These are phyloP conservation scores for Pichia paraexigua DNA, from an alignment of 805 yeast species.

Conservation along the genomic window DNA sequence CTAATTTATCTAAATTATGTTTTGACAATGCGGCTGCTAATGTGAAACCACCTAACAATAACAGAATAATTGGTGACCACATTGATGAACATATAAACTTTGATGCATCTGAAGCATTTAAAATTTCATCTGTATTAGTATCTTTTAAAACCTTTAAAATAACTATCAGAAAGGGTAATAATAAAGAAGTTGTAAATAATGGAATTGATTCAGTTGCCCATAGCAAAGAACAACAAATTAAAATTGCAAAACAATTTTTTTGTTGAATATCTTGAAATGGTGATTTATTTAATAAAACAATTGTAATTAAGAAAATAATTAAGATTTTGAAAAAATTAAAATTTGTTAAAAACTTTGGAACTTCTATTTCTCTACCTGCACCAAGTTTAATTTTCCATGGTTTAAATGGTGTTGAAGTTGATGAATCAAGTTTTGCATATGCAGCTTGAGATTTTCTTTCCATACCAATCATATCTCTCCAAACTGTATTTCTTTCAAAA, in stretches of 20 bases:
- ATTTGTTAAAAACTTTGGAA: conserved; percentile 32
- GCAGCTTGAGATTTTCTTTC: conserved; percentile 84
- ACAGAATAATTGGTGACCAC: conserved; percentile 94
- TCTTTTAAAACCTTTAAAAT: conserved; percentile 60
- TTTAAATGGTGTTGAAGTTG: conserved; percentile 4
- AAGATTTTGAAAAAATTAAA: conserved; percentile 36
- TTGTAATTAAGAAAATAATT: conserved; percentile 41
- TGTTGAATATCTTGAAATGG: conserved; percentile 60
- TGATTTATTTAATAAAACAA: conserved; percentile 40
- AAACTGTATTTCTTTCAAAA: conserved; percentile 95
- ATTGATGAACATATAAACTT: conserved; percentile 72
- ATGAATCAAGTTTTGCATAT: conserved; percentile 21
- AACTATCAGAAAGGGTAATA: conserved; percentile 78
- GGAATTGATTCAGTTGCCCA: conserved; percentile 98
- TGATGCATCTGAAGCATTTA: conserved; percentile 64
- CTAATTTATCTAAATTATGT: conserved; percentile 76
- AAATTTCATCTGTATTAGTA: conserved; percentile 38
- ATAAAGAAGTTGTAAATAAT: conserved; percentile 76
- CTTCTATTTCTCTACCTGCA: conserved; percentile 20
- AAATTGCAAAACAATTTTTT: conserved; percentile 73
- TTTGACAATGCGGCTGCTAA: conserved; percentile 92
- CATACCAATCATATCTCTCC: conserved; percentile 92
- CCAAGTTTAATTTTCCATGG: conserved; percentile 22
- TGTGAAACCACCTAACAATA: conserved; percentile 88
- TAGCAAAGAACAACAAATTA: conserved; percentile 70